Evolutionary conservation across 805 yeast genomes (phyloP), one percentile per base, ranked within the genome.

Genomic region (Yarrowia porcina): DNA sequence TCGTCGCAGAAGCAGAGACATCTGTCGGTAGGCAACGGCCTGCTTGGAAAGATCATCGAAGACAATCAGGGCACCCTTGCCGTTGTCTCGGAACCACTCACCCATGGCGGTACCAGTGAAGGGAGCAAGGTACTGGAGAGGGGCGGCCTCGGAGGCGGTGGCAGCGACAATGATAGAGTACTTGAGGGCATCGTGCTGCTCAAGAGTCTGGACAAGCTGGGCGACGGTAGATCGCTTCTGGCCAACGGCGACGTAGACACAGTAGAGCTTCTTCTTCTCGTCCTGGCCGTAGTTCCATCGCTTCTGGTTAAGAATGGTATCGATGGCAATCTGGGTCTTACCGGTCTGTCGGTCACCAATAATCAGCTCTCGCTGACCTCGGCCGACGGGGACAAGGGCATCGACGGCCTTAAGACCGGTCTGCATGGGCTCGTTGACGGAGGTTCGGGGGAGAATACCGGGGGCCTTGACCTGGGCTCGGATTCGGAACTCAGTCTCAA

Each of bases 11-110:
- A 92, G 83, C 79, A 93, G 86, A 68, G 98, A 93, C 83, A 93
- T 88, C 85, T 93, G 98, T 86, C 98, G 96, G 90, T 93, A 93
- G 72, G 98, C 98, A 78, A 93, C 98, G 71, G 98, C 98, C 84
- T 93, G 98, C 85, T 93, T 93, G 77, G 98, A 93, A 83, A 93
- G 87, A 82, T 93, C 98, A 80, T 93, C 98, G 82, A 83, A 93
- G 87, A 90, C 82, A 80, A 93, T 94, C 82, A 93, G 83, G 73
- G 98, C 96, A 82, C 94, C 98, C 80, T 81, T 89, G 78, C 97
- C 97, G 81, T 93, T 94, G 86, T 94, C 99, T 87, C 99, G 90
- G 96, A 94, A 94, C 99, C 99, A 94, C 85, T 94, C 99, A 84
- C 98, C 97, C 79, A 94, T 92, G 76, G 99, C 96, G 79, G 96